Conservation (phyloP, 192 early-diverging fungal species). For the Coemansia sp. region DNA sequence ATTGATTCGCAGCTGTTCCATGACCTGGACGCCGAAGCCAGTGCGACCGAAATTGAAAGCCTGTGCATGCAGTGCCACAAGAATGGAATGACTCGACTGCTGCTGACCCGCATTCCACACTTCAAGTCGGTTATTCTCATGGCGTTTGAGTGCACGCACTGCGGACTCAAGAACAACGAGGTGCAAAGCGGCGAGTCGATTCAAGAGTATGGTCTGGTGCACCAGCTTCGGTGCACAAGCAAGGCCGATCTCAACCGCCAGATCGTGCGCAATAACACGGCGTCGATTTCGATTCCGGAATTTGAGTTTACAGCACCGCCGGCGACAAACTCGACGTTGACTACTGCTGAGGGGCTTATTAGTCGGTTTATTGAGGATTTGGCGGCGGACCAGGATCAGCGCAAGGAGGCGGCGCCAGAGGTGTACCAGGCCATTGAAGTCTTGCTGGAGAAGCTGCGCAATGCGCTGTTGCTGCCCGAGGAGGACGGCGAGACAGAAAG, state of each 20-base stretch:
- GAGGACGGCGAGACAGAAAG: constrained; percentile 22
- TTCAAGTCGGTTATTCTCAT: constrained; percentile 84
- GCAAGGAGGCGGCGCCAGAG: constrained; percentile 65
- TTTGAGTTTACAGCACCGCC: constrained; percentile 90
- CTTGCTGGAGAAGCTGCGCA: constrained; percentile 64
- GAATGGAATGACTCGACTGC: constrained; percentile 81
- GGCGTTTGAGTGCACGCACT: constrained; percentile 88
- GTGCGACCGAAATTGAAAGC: constrained; percentile 82
- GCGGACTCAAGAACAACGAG: constrained; percentile 86
- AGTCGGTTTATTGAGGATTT: constrained; percentile 78
- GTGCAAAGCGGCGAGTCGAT: constrained; percentile 81
- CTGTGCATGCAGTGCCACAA: constrained; percentile 89
- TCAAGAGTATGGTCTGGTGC: constrained; percentile 76
- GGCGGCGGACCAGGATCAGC: constrained; percentile 70
- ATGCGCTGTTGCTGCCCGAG: constrained; percentile 54
- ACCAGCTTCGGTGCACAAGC: constrained; percentile 61
- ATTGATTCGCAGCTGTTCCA: constrained; percentile 59
- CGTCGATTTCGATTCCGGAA: constrained; percentile 75
- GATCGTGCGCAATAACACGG: constrained; percentile 83
- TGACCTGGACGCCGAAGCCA: constrained; percentile 62
- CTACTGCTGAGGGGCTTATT: constrained; percentile 90
- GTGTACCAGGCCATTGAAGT: constrained; percentile 74
- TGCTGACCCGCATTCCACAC: constrained; percentile 90
- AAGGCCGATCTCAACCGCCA: constrained; percentile 88
- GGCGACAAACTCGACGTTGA: constrained; percentile 72